Conservation (phyloP, 1,284 basidiomycete species). For the Rhodotorula sp. region DNA sequence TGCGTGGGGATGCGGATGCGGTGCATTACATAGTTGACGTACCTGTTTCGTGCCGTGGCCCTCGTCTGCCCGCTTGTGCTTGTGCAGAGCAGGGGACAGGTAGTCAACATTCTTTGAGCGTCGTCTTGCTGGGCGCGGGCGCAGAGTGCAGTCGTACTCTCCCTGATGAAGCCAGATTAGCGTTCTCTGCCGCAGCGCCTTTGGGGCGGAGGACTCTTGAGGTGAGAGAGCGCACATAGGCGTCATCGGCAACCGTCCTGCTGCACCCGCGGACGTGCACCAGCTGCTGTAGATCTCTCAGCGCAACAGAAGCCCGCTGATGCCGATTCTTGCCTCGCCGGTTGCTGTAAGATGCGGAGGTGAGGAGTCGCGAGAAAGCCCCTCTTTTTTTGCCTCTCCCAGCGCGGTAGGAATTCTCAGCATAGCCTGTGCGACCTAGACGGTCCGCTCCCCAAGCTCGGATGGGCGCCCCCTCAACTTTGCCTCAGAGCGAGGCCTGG, state of each 20-base stretch:
- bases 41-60: conserved; percentile 62
- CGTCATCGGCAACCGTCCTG: conserved; percentile 44
- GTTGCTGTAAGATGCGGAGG: no score
- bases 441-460: no score
- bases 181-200: neutral
- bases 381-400: no score
- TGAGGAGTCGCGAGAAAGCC: no score
- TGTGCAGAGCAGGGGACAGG: no score
- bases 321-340: conserved; percentile 33
- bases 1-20: conserved; percentile 82
- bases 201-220: no score
- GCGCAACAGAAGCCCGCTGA: conserved; percentile 86
- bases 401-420: no score
- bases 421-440: no score
- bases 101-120: no score
- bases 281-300: conserved; percentile 80
- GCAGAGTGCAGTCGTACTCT: conserved; percentile 85
- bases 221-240: conserved; percentile 25
- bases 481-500: no score
- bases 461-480: no score
- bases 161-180: conserved; percentile 98
- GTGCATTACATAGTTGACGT: conserved; percentile 95
- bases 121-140: conserved; percentile 78
- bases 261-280: conserved; percentile 75
- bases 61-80: neutral